Base-by-base conservation (phyloP, 305 asterid genomes). In the Fraxinus sp. region DNA sequence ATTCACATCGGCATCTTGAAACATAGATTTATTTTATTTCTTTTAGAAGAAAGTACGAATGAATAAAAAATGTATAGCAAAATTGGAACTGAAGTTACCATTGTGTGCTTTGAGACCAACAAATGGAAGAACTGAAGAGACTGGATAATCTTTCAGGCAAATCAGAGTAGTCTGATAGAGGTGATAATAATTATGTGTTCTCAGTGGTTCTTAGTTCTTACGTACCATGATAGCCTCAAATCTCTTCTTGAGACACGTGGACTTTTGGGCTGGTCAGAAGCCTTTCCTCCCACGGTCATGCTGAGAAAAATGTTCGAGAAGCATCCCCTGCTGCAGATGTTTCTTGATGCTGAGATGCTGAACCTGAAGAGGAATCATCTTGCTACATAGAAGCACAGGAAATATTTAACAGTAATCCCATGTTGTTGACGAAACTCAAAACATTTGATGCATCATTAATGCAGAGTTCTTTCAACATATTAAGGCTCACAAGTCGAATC, bases 201-300 rank as follows among this genome's bases (percentile, higher is more conserved):
- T 71, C 22, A 75, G 79, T 73, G 26, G 75, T 49, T 32, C 68
- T 37, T 46, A 76, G 75, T 49, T 32, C 68, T 37, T 46, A 76
- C 90, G 20, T 92, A 94, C 97, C 97, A 93, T 74, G 82, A 94
- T 70, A 68, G 91, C 85, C 8, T 93, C 98, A 59, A 59, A 94
- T 94, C 92, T 94, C 98, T 71, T 91, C 94, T 80, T 84, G 88
- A 81, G 98, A 79, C 62, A 94, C 94, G 97, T 64, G 95, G 86
- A 86, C 95, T 82, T 89, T 92, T 93, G 55, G 97, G 97, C 87
- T 92, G 98, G 83, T 93, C 97, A 39, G 97, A 91, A 84, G 97
- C 97, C 87, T 88, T 94, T 85, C 97, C 97, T 85, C 94, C 92
- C 3, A 86, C 76, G 76, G 92, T 85, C 79, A 30, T 75, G 85